Evolutionary conservation across 208 protist species (phyloP).

Genomic region (Strigomonas oncopelti): DNA sequence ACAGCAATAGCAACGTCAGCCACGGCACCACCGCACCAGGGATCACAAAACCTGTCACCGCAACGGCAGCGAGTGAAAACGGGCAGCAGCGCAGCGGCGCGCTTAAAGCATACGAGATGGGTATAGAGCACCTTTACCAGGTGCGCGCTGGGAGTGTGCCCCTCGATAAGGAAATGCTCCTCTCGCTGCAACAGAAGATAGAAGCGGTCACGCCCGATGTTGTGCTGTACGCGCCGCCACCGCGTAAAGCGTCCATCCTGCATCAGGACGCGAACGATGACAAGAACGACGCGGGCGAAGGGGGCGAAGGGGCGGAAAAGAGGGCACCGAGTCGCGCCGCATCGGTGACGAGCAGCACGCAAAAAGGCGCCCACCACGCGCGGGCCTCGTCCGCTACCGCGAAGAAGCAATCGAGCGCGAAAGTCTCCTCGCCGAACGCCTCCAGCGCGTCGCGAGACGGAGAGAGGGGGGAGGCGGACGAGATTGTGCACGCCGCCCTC

Average conservation of each 20-base stretch:
- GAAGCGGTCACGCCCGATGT: neutral
- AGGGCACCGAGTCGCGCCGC: neutral
- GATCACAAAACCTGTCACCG: neutral
- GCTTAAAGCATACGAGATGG: neutral
- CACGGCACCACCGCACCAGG: too few species aligned
- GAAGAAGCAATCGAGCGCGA: neutral
- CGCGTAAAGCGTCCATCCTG: neutral
- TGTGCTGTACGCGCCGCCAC: neutral
- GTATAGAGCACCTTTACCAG: neutral
- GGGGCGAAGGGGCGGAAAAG: too few species aligned
- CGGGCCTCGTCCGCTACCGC: neutral
- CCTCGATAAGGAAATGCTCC: neutral
- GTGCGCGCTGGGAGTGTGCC: neutral
- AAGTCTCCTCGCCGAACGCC: neutral
- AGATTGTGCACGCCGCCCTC: neutral
- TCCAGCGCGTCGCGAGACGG: neutral
- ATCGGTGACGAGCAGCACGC: neutral
- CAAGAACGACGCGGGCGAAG: neutral
- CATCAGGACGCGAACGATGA: neutral
- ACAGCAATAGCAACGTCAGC: too few species aligned
- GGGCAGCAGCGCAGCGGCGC: slow-evolving; percentile 2
- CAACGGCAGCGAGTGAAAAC: neutral
- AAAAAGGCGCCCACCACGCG: neutral
- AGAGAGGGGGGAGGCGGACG: neutral
- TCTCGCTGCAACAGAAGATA: neutral